Evolutionary conservation across 441 rosid species (phyloP), one percentile per base, ranked within the genome.

Genomic region (Mallotus japonicus): DNA sequence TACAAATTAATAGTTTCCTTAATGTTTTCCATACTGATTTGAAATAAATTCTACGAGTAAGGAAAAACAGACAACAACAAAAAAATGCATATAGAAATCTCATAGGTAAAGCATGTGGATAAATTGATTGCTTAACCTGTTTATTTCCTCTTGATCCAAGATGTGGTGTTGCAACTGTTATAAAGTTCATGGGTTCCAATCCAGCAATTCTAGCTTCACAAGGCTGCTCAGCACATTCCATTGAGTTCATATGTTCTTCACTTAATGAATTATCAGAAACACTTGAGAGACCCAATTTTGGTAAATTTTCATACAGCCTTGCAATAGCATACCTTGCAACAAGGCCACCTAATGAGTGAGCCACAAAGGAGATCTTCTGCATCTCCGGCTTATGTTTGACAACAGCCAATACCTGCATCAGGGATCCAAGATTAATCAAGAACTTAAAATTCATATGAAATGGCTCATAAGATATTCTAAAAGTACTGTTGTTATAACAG

Each of bases 321-420:
- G 97, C 97, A 62, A 95, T 74, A 61, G 97, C 97, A 86, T 91
- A 95, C 79, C 99, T 89, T 63, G 99, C 97, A 80, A 95, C 82
- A 78, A 95, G 93, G 42, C 99, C 99, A 32, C 99, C 97, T 81
- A 95, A 78, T 28, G 99, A 95, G 76, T 95, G 99, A 73, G 96
- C 97, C 73, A 95, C 90, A 75, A 95, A 92, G 49, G 99, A 95
- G 46, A 95, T 95, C 88, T 91, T 95, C 77, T 47, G 82, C 60
- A 88, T 80, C 53, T 81, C 87, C 77, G 79, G 89, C 78, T 88
- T 80, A 67, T 72, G 77, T 77, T 79, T 85, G 51, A 90, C 82
- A 76, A 94, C 95, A 76, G 80, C 79, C 84, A 83, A 74, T 57
- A 94, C 94, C 99, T 94, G 77, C 75, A 76, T 67, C n/a, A 70